phyloP scores from a whole-genome alignment of 163 green algal species.

The Coccomyxa subellipsoidea region DNA sequence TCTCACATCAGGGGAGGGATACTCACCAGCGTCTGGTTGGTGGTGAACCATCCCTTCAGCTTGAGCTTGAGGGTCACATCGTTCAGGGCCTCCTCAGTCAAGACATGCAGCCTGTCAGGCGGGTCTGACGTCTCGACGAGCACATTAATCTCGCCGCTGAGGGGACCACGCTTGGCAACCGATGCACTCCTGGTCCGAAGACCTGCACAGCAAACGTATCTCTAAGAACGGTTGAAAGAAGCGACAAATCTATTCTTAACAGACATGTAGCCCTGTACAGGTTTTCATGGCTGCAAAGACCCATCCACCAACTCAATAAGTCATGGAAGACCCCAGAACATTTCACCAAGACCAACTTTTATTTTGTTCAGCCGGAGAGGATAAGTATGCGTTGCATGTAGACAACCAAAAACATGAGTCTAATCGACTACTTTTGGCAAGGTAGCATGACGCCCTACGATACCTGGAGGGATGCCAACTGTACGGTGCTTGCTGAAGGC shows the following conservation, averaged over 20 bases:
- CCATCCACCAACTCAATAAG: background rate
- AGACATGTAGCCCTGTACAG: too few species aligned
- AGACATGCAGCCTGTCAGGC: background rate
- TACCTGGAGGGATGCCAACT: background rate
- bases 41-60: constrained; percentile 4
- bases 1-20: too few species aligned
- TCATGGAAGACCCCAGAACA: background rate
- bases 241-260: too few species aligned
- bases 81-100: background rate
- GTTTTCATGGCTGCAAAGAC: too few species aligned
- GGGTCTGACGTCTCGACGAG: background rate
- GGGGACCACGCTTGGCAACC: background rate
- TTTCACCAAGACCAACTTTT: too few species aligned
- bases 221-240: too few species aligned
- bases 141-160: background rate
- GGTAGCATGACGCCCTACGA: too few species aligned
- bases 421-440: too few species aligned
- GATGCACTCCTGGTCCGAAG: background rate
- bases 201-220: background rate
- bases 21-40: background rate
- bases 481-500: background rate
- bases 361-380: too few species aligned
- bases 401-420: too few species aligned
- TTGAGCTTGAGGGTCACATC: background rate
- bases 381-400: too few species aligned